Evolutionary conservation across 2,329 filamentous ascomycete genomes (phyloP).

Genomic region (Emergomyces orientalis): DNA sequence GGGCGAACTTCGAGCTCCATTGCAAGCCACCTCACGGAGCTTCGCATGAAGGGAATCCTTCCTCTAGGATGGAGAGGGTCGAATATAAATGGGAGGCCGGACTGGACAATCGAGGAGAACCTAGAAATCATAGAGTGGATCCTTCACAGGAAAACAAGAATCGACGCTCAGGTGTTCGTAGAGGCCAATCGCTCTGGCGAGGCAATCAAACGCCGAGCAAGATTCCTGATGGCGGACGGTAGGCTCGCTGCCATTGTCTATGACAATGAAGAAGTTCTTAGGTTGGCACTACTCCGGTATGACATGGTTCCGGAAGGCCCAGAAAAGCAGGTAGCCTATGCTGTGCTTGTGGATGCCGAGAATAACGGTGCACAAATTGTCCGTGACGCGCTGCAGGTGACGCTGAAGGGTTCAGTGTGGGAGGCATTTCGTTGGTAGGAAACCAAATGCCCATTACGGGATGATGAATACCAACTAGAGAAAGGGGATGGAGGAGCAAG

Average conservation of each 20-base stretch:
- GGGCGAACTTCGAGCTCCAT: slow-evolving; percentile 9
- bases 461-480: not conserved
- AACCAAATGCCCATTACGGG: not conserved
- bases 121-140: slow-evolving; percentile 17
- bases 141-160: slow-evolving; percentile 10
- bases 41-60: slow-evolving; percentile 11
- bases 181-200: slow-evolving; percentile 14
- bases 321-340: not conserved
- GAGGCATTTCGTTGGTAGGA: not conserved
- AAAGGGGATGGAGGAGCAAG: not conserved
- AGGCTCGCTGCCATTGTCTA: slow-evolving; percentile 9
- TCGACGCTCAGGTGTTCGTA: slow-evolving; percentile 15
- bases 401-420: not conserved
- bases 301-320: slow-evolving; percentile 6
- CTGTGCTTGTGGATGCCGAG: not conserved
- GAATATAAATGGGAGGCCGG: slow-evolving; percentile 2
- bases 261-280: slow-evolving; percentile 8
- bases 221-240: slow-evolving; percentile 13
- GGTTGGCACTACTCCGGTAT: slow-evolving; percentile 7
- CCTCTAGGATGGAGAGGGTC: slow-evolving; percentile 13
- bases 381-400: not conserved
- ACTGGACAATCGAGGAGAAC: slow-evolving; percentile 16
- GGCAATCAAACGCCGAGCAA: slow-evolving; percentile 11
- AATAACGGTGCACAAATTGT: not conserved
- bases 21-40: slow-evolving; percentile 12